A percentile compares a stretch with the other conserved stretches of the same genome.
Conservation (phyloP, 2,329 filamentous ascomycete species). For the Curvularia verruculosa region DNA sequence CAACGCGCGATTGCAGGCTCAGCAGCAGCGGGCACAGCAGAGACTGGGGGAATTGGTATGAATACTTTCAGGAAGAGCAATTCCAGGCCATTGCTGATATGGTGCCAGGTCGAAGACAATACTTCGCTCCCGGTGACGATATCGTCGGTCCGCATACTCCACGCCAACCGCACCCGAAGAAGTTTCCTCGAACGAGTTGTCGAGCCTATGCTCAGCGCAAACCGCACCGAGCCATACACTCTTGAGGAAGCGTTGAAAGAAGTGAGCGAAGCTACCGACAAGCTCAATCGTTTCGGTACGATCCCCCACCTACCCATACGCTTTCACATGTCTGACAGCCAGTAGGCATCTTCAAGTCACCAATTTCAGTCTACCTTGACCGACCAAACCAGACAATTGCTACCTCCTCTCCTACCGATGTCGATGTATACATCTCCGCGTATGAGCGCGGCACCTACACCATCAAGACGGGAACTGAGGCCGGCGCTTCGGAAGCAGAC, state of each 20-base stretch:
- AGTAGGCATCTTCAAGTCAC: slow-evolving; percentile 82
- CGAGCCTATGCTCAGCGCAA: slow-evolving; percentile 73
- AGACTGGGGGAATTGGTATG: slow-evolving; percentile 69
- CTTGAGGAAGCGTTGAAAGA: slow-evolving; percentile 76
- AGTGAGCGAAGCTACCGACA: slow-evolving; percentile 72
- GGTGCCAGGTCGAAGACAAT: slow-evolving; percentile 73
- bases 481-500: slow-evolving; percentile 92
- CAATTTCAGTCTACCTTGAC: slow-evolving; percentile 82
- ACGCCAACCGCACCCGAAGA: slow-evolving; percentile 81
- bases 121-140: slow-evolving; percentile 86
- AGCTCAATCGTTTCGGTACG: slow-evolving; percentile 80
- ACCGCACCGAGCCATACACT: slow-evolving; percentile 72
- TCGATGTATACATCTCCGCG: slow-evolving; percentile 80
- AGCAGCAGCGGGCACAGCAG: slow-evolving; percentile 67
- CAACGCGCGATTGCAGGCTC: slow-evolving; percentile 63
- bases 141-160: slow-evolving; percentile 81
- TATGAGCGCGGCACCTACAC: slow-evolving; percentile 82
- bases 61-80: slow-evolving; percentile 1
- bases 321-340: slow-evolving; percentile 22
- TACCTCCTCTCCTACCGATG: slow-evolving; percentile 73
- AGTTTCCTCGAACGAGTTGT: slow-evolving; percentile 84
- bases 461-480: slow-evolving; percentile 91
- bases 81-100: slow-evolving; percentile 14
- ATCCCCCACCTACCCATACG: slow-evolving; percentile 1
- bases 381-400: slow-evolving; percentile 72